phyloP scores from a whole-genome alignment of 768 basidiomycete genomes.

The Termitomyces sp. region DNA sequence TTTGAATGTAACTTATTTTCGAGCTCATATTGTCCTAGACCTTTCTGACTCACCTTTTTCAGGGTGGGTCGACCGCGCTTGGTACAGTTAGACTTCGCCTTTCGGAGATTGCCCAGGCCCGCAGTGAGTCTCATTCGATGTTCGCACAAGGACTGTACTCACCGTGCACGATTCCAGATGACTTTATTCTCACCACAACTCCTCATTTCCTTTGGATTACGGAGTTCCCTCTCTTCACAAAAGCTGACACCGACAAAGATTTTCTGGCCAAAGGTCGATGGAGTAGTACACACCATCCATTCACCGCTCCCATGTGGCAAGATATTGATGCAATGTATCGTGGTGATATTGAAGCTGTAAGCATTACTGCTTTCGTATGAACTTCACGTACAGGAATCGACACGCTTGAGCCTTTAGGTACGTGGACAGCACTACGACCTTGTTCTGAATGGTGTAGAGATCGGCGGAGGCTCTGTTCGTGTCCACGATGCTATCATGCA shows the following conservation, averaged over 20 bases:
- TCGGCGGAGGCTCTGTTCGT: conserved; percentile 91
- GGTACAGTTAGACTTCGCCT: conserved; percentile 67
- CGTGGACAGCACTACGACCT: conserved; percentile 97
- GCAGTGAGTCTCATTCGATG: conserved; percentile 38
- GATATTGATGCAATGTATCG: conserved; percentile 74
- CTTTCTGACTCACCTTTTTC: conserved; percentile 12
- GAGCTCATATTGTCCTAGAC: conserved; percentile 15
- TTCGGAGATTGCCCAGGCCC: conserved; percentile 56
- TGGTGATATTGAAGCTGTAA: conserved; percentile 56
- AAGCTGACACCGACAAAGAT: conserved; percentile 82
- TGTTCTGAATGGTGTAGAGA: conserved; percentile 89
- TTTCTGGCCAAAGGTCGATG: conserved; percentile 81
- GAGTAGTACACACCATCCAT: conserved; percentile 93
- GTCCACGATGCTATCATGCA: conserved; percentile 88
- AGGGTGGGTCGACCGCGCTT: conserved; percentile 86
- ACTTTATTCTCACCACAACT: conserved; percentile 42
- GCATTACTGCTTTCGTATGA: conserved; percentile 12
- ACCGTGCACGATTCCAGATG: conserved; percentile 34
- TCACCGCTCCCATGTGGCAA: conserved; percentile 92
- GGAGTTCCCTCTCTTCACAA: conserved; percentile 90
- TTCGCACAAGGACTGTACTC: background rate
- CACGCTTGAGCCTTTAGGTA: conserved; percentile 39
- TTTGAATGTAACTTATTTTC: conserved; percentile 41
- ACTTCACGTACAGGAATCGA: background rate
- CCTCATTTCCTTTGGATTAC: conserved; percentile 95